These are phyloP conservation scores for Typha latifolia DNA, from an alignment of 176 grass and related monocot species.

Conservation along the genomic window DNA sequence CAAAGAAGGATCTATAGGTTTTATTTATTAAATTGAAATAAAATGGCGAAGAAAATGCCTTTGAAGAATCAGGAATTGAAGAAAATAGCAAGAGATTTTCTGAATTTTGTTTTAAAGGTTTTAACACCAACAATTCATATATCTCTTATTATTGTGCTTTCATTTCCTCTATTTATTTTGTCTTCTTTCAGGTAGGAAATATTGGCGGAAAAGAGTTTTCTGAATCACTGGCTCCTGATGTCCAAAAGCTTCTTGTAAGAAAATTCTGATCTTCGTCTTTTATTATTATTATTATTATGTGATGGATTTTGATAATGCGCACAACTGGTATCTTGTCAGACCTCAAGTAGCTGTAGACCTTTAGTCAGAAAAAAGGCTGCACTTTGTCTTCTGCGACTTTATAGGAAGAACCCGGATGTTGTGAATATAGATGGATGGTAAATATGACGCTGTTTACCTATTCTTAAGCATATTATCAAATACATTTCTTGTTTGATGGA, in stretches of 20 bases:
- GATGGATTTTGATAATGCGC: constrained; percentile 17
- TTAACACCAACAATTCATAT: too few species aligned
- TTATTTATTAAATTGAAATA: not conserved
- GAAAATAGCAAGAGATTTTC: not conserved
- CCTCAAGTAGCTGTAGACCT: constrained; percentile 94
- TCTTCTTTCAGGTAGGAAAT: constrained; percentile 85
- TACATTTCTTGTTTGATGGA: not conserved
- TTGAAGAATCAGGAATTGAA: not conserved
- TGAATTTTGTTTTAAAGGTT: too few species aligned
- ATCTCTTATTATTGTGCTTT: too few species aligned
- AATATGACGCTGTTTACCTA: constrained; percentile 11
- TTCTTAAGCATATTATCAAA: not conserved
- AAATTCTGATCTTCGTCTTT: constrained; percentile 2
- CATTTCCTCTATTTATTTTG: not conserved
- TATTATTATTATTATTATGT: constrained; percentile 18
- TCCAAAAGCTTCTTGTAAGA: constrained; percentile 94
- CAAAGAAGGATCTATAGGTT: not conserved
- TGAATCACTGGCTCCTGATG: constrained; percentile 94
- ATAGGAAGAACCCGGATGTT: constrained; percentile 98
- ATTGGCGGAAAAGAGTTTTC: constrained; percentile 99
- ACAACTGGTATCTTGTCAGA: constrained; percentile 38
- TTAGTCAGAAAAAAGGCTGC: constrained; percentile 98
- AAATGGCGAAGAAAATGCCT: not conserved
- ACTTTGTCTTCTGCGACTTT: constrained; percentile 89
- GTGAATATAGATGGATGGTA: constrained; percentile 98